Evolutionary conservation across 352 stramenopile genomes (phyloP).

Genomic region (Blastocystis sp.): DNA sequence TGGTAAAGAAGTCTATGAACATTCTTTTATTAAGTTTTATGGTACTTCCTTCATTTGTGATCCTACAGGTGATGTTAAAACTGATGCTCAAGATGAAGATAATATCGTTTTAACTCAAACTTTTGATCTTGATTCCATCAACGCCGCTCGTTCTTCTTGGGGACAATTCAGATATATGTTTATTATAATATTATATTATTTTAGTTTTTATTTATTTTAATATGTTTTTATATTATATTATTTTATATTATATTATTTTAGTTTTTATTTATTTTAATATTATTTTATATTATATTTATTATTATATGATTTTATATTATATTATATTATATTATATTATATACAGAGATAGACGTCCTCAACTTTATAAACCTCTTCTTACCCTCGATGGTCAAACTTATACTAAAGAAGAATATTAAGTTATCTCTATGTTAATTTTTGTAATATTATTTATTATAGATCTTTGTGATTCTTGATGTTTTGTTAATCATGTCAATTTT

Average conservation of each 20-base stretch:
- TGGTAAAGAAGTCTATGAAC: slow-evolving; percentile 48
- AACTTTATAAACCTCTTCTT: slow-evolving; percentile 57
- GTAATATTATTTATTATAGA: slow-evolving; percentile 16
- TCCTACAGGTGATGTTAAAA: slow-evolving; percentile 64
- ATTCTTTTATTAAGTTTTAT: slow-evolving; percentile 54
- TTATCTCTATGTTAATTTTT: slow-evolving; percentile 9
- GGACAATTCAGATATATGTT: slow-evolving; percentile 5
- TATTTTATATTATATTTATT: slow-evolving; percentile 34
- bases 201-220: background rate
- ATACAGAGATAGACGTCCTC: slow-evolving; percentile 58
- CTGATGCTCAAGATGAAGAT: slow-evolving; percentile 28
- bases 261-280: slow-evolving; percentile 25
- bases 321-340: slow-evolving; percentile 58
- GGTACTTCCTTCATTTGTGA: slow-evolving; percentile 70
- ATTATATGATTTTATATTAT: no score
- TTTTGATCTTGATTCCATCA: slow-evolving; percentile 18
- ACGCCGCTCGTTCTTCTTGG: slow-evolving; percentile 12
- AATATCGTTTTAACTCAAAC: slow-evolving; percentile 1
- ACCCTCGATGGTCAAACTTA: slow-evolving; percentile 53
- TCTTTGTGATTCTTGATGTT: slow-evolving; percentile 4
- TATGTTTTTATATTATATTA: background rate
- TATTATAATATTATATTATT: background rate
- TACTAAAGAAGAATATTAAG: background rate
- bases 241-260: background rate
- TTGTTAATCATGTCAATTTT: background rate